phyloP scores from a whole-genome alignment of 805 yeast genomes.

The Metschnikowia continentalis region DNA sequence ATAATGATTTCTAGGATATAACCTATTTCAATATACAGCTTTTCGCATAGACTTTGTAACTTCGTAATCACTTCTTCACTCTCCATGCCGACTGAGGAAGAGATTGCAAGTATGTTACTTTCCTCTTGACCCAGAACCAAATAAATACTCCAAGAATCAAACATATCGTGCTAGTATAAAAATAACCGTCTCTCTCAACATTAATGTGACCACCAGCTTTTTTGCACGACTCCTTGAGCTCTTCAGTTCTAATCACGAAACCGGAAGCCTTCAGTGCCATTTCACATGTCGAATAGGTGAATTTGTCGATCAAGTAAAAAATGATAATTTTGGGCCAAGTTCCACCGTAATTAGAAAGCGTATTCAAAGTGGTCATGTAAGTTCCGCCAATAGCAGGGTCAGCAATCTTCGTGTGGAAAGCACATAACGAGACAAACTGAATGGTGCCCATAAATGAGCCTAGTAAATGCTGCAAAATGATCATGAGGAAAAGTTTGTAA shows the following conservation, averaged over 20 bases:
- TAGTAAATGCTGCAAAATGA: conserved; percentile 76
- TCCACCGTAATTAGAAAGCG: conserved; percentile 90
- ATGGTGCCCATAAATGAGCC: conserved; percentile 92
- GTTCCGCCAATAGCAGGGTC: conserved; percentile 97
- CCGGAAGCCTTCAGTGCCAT: conserved; percentile 13
- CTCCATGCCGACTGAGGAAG: conserved; percentile 80
- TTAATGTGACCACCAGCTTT: conserved; percentile 53
- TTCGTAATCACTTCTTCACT: conserved; percentile 23
- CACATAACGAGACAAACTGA: conserved; percentile 90
- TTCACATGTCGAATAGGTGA: conserved; percentile 64
- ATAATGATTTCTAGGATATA: conserved; percentile 1
- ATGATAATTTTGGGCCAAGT: conserved; percentile 94
- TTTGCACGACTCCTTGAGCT: conserved; percentile 47
- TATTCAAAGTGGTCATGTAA: conserved; percentile 93
- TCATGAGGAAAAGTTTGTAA: conserved; percentile 55
- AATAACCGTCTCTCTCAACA: conserved; percentile 74
- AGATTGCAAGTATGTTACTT: conserved; percentile 61
- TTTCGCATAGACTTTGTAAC: background rate
- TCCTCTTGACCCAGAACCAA: conserved; percentile 64
- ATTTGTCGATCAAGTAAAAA: conserved; percentile 71
- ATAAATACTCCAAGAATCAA: conserved; percentile 59
- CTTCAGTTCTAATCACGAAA: conserved; percentile 20
- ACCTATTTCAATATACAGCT: background rate
- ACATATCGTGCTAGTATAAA: conserved; percentile 70
- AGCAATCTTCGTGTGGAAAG: conserved; percentile 93